Evolutionary conservation across 192 early-diverging fungal genomes (phyloP), one percentile per base, ranked within the genome.

Genomic region (Linderina pennispora): DNA sequence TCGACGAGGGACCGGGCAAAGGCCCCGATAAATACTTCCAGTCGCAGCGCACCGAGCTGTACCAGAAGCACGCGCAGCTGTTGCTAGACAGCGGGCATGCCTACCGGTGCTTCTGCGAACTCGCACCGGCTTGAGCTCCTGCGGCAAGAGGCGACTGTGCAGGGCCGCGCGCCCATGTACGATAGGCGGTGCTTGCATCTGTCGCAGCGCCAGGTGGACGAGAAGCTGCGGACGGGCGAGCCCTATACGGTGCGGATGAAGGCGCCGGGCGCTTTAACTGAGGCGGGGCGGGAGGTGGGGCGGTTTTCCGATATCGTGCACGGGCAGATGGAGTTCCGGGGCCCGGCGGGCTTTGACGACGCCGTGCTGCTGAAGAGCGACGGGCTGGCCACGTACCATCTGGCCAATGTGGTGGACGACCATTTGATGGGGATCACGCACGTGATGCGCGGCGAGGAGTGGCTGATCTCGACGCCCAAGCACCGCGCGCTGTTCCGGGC

Each of bases 381-480:
- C 55, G 94, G 94, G 3, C 77, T 77, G 43, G 88, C 94, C 4
- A 97, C 94, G 0, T 97, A 97, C 55, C 94, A 97, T 50, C 73
- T 97, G 26, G 94, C 94, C 1, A 93, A 92, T 53, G 94, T 97
- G 1, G 86, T 94, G 1, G 94, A 97, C 56, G 94, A 97, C 53
- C 81, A 89, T 40, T 36, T 80, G 8, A 97, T 97, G 94, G 74
- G 74, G 9, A 88, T 97, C 36, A 90, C 91, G 1, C 91, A 94
- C 58, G 91, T 97, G 14, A 57, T 97, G 26, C 79, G 94, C 31
- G 94, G 94, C 31, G 90, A 94, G 65, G 94, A 97, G 66, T 97
- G 94, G 94, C 76, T 97, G 22, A 76, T 90, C 17, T 93, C 91
- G 8, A 93, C 90, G 8, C 91, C 94, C 25, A 94, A 93, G 53